These are phyloP conservation scores for Spironucleus salmonicida DNA, from an alignment of 208 protist species.

Conservation along the genomic window DNA sequence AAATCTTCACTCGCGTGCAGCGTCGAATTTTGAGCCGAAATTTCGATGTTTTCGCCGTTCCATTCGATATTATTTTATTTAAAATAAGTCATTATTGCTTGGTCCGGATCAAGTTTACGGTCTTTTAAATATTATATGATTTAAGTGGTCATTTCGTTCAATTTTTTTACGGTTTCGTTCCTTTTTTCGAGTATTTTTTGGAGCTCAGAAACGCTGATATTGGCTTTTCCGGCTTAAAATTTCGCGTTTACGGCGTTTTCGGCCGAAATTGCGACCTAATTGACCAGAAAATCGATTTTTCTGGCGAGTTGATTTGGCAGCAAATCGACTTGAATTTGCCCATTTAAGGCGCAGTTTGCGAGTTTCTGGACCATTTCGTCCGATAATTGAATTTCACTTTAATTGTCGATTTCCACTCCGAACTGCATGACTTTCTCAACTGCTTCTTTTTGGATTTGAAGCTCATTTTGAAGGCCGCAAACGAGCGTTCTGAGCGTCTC, in stretches of 20 bases:
- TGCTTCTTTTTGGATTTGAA: not conserved
- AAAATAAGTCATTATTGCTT: too few species aligned
- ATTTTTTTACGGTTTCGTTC: too few species aligned
- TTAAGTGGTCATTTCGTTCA: too few species aligned
- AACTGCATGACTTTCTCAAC: not conserved
- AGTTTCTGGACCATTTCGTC: not conserved
- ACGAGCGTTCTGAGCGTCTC: not conserved
- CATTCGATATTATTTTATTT: too few species aligned
- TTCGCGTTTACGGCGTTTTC: not conserved
- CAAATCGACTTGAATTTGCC: not conserved
- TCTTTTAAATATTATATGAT: too few species aligned
- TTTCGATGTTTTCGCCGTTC: not conserved
- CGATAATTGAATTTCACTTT: not conserved
- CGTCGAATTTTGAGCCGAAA: not conserved
- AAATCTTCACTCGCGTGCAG: not conserved
- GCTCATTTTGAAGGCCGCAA: not conserved
- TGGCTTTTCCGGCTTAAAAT: too few species aligned
- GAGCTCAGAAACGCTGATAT: too few species aligned
- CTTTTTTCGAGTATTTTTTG: too few species aligned
- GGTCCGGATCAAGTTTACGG: too few species aligned
- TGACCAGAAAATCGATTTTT: not conserved
- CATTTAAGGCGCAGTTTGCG: not conserved
- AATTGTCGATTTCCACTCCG: not conserved
- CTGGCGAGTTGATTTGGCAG: not conserved
- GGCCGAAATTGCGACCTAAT: not conserved